Conservation (phyloP, 2,329 filamentous ascomycete species). For the Alternaria solani region DNA sequence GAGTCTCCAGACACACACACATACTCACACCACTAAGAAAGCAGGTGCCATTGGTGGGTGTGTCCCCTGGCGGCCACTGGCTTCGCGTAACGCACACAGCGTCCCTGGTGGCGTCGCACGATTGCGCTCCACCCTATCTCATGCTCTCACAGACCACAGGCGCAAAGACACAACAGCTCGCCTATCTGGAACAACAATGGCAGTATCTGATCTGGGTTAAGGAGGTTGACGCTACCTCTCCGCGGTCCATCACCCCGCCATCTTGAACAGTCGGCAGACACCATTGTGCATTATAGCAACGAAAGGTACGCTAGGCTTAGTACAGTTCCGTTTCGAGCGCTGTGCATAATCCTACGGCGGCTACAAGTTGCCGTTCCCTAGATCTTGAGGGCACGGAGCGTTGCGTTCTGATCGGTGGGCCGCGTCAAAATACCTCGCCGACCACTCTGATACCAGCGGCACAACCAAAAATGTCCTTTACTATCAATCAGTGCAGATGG, state of each 20-base stretch:
- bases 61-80: neutral
- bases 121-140: conserved; percentile 6
- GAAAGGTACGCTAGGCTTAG: conserved; percentile 10
- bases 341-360: conserved; percentile 12
- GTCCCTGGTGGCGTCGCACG: neutral
- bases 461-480: neutral
- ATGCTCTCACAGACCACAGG: neutral
- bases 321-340: conserved; percentile 15
- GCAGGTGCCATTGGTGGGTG: neutral
- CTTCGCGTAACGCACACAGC: neutral
- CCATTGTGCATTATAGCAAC: neutral
- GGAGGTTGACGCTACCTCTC: neutral
- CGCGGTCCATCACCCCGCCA: neutral
- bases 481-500: neutral
- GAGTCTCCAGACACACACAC: neutral
- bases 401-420: conserved; percentile 9
- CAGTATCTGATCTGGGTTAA: conserved; percentile 3
- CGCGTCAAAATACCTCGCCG: conserved; percentile 5
- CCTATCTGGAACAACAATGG: conserved; percentile 11
- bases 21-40: neutral
- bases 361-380: conserved; percentile 10
- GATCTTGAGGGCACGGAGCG: conserved; percentile 8
- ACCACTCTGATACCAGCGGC: conserved; percentile 7
- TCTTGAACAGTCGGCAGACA: neutral
- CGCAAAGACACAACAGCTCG: conserved; percentile 16